Evolutionary conservation across 2,329 filamentous ascomycete species (phyloP).

Genomic region (Xylaria arbuscula): DNA sequence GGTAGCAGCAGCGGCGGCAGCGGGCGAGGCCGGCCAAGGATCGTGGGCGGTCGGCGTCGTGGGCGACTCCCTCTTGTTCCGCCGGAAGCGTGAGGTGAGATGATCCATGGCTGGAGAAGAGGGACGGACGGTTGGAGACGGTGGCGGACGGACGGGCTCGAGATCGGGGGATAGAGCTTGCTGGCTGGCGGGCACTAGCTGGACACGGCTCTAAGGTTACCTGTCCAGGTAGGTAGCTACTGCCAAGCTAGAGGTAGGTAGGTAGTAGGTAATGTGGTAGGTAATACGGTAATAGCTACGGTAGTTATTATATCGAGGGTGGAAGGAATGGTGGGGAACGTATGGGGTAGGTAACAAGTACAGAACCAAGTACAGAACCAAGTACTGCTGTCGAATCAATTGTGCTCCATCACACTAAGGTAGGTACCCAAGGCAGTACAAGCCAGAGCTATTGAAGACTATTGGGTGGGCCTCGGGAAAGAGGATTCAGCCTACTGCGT

Average conservation of each 20-base stretch:
- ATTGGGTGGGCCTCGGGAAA: too few relatives aligned
- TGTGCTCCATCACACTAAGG: too few relatives aligned
- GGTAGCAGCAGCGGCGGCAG: neutral
- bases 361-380: neutral
- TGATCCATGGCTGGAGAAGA: conserved; percentile 42
- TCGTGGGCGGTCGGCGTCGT: conserved; percentile 21
- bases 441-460: too few relatives aligned
- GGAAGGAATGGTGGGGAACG: neutral
- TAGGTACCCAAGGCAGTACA: too few relatives aligned
- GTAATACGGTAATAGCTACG: neutral
- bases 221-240: too few relatives aligned
- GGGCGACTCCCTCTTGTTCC: conserved; percentile 40
- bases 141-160: neutral
- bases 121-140: conserved; percentile 5
- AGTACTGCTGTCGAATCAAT: too few relatives aligned
- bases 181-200: neutral
- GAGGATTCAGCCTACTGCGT: too few relatives aligned
- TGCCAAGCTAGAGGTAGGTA: too few relatives aligned
- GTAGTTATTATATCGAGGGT: neutral
- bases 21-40: conserved; percentile 30
- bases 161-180: neutral
- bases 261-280: too few relatives aligned
- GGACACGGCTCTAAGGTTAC: conserved; percentile 1
- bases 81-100: conserved; percentile 47
- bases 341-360: neutral